Percentiles rank a stretch among this genome's conserved stretches.
These are phyloP conservation scores for Anethum foeniculum DNA, from an alignment of 140 eudicot genomes.

Conservation along the genomic window DNA sequence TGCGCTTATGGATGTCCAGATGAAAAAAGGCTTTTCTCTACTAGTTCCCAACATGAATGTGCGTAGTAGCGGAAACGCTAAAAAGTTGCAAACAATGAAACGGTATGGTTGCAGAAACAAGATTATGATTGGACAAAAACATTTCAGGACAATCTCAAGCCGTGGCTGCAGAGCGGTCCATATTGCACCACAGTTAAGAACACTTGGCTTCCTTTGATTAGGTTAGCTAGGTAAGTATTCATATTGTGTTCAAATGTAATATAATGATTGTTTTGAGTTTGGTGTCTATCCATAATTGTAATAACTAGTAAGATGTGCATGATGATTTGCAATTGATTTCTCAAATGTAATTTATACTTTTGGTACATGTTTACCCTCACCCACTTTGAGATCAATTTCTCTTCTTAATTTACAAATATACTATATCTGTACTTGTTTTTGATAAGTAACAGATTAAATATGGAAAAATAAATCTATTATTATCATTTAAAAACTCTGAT, in stretches of 20 bases:
- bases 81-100: background rate
- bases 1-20: background rate
- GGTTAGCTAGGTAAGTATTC: background rate
- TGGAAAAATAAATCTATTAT: no score
- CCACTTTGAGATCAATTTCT: no score
- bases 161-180: background rate
- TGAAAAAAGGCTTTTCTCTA: background rate
- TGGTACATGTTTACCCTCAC: no score
- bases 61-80: background rate
- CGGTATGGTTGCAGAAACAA: background rate
- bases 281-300: background rate
- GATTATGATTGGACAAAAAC: background rate
- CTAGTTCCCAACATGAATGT: background rate
- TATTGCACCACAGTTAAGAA: conserved; percentile 5
- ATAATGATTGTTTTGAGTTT: no score
- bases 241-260: no score
- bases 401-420: no score
- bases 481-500: no score
- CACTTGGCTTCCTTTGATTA: background rate
- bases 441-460: no score
- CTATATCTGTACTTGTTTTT: no score
- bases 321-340: background rate
- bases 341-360: background rate
- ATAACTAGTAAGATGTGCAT: background rate
- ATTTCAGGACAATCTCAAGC: background rate